Percentiles rank a stretch among this genome's conserved stretches.
Conservation (phyloP, 2,329 filamentous ascomycete genomes). For the Neoascochyta sp. region DNA sequence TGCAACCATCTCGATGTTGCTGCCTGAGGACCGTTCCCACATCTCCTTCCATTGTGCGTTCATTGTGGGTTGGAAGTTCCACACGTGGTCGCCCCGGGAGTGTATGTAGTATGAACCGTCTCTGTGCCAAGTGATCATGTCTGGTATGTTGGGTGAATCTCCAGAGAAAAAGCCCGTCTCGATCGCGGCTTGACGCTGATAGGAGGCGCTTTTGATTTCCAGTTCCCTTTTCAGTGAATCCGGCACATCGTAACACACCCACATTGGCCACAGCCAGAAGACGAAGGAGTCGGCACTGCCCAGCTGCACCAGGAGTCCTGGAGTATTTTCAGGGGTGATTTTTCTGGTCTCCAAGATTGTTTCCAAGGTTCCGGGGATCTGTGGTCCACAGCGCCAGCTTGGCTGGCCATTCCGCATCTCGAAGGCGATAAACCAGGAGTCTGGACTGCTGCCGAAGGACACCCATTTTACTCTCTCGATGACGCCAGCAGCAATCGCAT, state of each 20-base stretch:
- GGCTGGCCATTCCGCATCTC: conserved; percentile 11
- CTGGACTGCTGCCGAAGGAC: conserved; percentile 19
- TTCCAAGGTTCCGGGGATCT: conserved; percentile 7
- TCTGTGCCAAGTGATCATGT: conserved; percentile 20
- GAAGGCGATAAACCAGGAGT: conserved; percentile 29
- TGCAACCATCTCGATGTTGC: too few relatives aligned
- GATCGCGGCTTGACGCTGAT: neutral
- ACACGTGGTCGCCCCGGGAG: conserved; percentile 3
- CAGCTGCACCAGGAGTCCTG: conserved; percentile 22
- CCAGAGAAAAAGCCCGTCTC: conserved; percentile 13
- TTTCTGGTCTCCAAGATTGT: conserved; percentile 7
- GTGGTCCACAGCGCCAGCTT: conserved; percentile 9
- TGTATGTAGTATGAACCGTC: conserved; percentile 21
- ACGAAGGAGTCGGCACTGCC: conserved; percentile 22
- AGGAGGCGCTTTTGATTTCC: conserved; percentile 5
- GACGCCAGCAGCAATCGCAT: conserved; percentile 2
- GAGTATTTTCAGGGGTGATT: neutral
- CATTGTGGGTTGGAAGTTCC: conserved; percentile 10
- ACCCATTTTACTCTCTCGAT: conserved; percentile 22
- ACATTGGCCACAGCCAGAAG: conserved; percentile 16
- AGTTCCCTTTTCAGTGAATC: conserved; percentile 5
- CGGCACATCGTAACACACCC: conserved; percentile 18
- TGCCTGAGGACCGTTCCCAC: conserved; percentile 7
- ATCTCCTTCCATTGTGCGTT: conserved; percentile 20
- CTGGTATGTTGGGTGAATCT: conserved; percentile 6